Evolutionary conservation across 768 basidiomycete genomes (phyloP), one percentile per base, ranked within the genome.

Genomic region (Lentinula guzmanii): DNA sequence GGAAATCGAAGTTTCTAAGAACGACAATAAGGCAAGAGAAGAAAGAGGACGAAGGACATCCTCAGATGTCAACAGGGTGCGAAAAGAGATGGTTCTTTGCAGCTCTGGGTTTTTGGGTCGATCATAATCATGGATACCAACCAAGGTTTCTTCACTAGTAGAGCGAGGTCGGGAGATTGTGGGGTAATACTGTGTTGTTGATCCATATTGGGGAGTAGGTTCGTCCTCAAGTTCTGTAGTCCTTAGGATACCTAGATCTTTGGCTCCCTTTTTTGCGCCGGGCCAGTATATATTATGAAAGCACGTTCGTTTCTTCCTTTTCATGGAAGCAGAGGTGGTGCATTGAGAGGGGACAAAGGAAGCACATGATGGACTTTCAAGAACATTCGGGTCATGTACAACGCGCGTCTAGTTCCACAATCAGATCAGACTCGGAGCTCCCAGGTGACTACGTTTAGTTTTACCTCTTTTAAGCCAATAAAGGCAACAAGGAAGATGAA

Each of bases 391-490:
- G 46, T 28, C 18, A 21, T 24, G 18, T 48, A 21, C 21, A 48
- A 11, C 46, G 46, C n/a, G 46, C 18, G 46, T 48, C 46, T 48
- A 48, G n/a, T 43, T 43, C 16, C 13, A 16, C 16, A 16, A 43
- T 16, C 42, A 43, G 4, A 43, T 43, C 16, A 43, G 42, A 18
- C 42, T 21, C 11, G 46, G 18, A 48, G n/a, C 21, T 24, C 28
- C 28, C 28, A 21, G 7, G 46, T 16, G 16, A 28, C 28, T 28
- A 28, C 28, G 21, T 48, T 21, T 2, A 43, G 11, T 43, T 43
- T 15, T 21, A 70, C 68, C 67, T 69, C 68, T 45, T 67, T 67
- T 28, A 69, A 33, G 13, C 60, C 63, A 52, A 63, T 28, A 16
- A 66, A 58, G 5, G 51, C 65, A 9, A 64, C 16, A 0, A 64